These are phyloP conservation scores for Alloteropsis semialata DNA, from an alignment of 176 grass and related monocot species.

Conservation along the genomic window DNA sequence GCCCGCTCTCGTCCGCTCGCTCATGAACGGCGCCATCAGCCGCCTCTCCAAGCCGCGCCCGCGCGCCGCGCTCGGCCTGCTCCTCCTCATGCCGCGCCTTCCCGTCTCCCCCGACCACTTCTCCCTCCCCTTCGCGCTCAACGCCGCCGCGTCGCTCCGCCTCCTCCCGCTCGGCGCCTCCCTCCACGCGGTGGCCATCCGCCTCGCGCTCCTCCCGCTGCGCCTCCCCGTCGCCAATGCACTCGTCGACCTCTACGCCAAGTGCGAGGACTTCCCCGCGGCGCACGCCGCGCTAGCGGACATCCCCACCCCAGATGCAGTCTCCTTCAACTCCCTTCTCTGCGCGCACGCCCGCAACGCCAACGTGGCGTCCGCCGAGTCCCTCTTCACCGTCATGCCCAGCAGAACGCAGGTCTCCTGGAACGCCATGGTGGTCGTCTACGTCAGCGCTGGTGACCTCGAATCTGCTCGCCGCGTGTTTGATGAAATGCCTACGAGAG, in stretches of 20 bases:
- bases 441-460: constrained; percentile 54
- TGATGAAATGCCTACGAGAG: constrained; percentile 53
- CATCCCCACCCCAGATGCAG: constrained; percentile 41
- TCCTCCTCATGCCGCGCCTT: constrained; percentile 56
- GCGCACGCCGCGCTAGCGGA: constrained; percentile 44
- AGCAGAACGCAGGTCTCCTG: constrained; percentile 58
- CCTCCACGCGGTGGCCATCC: constrained; percentile 55
- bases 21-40: constrained; percentile 49
- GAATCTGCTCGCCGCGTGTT: constrained; percentile 39
- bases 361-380: constrained; percentile 24
- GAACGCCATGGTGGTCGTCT: constrained; percentile 71
- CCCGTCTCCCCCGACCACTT: constrained; percentile 50
- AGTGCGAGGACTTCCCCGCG: constrained; percentile 44
- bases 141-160: constrained; percentile 48
- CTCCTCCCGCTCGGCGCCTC: constrained; percentile 42
- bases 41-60: constrained; percentile 47
- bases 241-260: constrained; percentile 67
- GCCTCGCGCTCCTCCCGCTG: constrained; percentile 49
- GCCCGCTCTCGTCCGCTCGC: constrained; percentile 11
- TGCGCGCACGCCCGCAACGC: constrained; percentile 58
- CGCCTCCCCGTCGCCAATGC: constrained; percentile 68
- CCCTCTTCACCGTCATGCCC: constrained; percentile 53
- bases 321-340: constrained; percentile 65
- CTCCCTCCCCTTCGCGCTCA: constrained; percentile 72
- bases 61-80: constrained; percentile 34